These are phyloP conservation scores for Chenopodium album DNA, from an alignment of 148 eudicot genomes.

Conservation along the genomic window DNA sequence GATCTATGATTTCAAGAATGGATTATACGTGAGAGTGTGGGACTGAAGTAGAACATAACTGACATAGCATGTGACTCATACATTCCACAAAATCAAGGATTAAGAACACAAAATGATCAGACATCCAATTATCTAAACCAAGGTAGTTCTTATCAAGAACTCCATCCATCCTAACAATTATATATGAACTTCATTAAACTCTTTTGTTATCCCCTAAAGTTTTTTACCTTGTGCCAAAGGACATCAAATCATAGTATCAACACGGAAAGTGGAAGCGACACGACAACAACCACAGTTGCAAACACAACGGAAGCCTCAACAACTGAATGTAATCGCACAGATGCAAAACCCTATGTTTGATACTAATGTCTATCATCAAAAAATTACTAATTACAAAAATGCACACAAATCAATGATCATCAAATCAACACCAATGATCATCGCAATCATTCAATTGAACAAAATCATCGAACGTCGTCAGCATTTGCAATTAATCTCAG, in stretches of 20 bases:
- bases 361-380: neutral
- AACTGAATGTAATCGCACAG: neutral
- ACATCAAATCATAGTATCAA: neutral
- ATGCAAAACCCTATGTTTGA: constrained; percentile 15
- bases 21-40: neutral
- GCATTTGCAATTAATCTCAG: neutral
- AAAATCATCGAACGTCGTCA: neutral
- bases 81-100: neutral
- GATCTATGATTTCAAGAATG: neutral
- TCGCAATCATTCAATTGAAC: neutral
- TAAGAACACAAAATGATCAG: neutral
- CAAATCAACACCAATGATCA: neutral
- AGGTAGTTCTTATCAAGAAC: neutral
- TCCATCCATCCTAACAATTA: neutral
- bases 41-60: neutral
- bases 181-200: neutral
- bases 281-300: neutral
- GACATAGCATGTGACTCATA: neutral
- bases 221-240: neutral
- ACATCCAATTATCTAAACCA: neutral
- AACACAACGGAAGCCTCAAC: neutral
- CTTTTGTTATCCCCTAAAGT: neutral
- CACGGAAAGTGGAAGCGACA: neutral
- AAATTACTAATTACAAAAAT: neutral
- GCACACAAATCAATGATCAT: neutral